Conservation (phyloP, 805 yeast genomes). For the Scheffersomyces stipitis region DNA sequence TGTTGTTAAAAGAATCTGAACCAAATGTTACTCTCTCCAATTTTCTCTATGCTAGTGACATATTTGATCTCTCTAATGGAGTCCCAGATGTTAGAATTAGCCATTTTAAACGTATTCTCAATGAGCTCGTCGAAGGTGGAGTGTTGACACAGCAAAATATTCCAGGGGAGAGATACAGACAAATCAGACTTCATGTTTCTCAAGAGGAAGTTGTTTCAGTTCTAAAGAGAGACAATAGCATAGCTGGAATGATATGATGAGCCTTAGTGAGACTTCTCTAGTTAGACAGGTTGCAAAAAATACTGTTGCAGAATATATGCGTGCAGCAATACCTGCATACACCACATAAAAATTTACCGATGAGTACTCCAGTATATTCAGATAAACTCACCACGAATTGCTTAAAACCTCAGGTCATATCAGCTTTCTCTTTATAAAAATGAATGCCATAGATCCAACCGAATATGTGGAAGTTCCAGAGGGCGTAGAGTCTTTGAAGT, state of each 20-base stretch:
- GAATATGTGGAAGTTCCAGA: slow-evolving; percentile 56
- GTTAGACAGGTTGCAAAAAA: too few species aligned
- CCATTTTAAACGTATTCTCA: slow-evolving; percentile 59
- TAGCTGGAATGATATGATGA: slow-evolving; percentile 1
- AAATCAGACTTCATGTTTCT: slow-evolving; percentile 65
- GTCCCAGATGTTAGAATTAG: slow-evolving; percentile 46
- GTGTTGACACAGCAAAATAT: slow-evolving; percentile 65
- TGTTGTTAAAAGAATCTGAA: slow-evolving; percentile 15
- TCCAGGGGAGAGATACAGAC: slow-evolving; percentile 64
- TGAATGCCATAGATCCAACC: slow-evolving; percentile 40
- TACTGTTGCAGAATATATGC: too few species aligned
- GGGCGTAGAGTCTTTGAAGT: slow-evolving; percentile 38
- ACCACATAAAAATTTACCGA: too few species aligned
- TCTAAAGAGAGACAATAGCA: slow-evolving; percentile 6
- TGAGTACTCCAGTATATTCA: too few species aligned
- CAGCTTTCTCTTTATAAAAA: too few species aligned
- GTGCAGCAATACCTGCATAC: too few species aligned
- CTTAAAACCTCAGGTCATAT: too few species aligned
- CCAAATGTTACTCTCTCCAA: slow-evolving; percentile 27
- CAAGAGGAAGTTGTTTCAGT: slow-evolving; percentile 67
- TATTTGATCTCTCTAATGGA: slow-evolving; percentile 5
- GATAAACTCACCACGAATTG: too few species aligned
- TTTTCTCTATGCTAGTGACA: slow-evolving; percentile 27
- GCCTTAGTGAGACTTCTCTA: too few species aligned
- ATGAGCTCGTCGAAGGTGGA: slow-evolving; percentile 79